These are phyloP conservation scores for Nigrospora oryzae DNA, from an alignment of 2,329 filamentous ascomycete genomes.

Conservation along the genomic window DNA sequence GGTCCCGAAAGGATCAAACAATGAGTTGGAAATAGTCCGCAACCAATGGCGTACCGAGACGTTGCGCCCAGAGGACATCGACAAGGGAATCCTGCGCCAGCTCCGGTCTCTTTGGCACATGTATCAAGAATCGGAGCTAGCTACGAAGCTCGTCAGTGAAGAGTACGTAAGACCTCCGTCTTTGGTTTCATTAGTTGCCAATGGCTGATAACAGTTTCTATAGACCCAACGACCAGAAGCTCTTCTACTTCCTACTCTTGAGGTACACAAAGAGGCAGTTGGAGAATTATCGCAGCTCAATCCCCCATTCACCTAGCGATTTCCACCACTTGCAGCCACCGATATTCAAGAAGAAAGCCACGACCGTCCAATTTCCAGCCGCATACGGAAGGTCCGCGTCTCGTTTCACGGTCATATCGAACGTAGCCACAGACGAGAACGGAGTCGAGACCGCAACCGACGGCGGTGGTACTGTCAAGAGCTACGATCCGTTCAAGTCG, in stretches of 20 bases:
- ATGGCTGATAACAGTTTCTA: constrained; percentile 7
- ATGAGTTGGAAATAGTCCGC: constrained; percentile 44
- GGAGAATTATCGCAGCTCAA: constrained; percentile 75
- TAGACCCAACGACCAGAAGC: constrained; percentile 81
- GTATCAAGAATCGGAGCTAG: constrained; percentile 63
- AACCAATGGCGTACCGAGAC: constrained; percentile 55
- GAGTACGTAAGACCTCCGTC: constrained; percentile 42
- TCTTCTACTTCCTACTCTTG: constrained; percentile 80
- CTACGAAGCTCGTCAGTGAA: constrained; percentile 56
- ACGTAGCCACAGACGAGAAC: constrained; percentile 38
- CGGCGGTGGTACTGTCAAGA: constrained; percentile 40
- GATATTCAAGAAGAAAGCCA: constrained; percentile 50
- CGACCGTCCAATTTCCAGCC: constrained; percentile 49
- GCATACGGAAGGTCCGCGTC: constrained; percentile 45
- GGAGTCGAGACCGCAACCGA: constrained; percentile 24
- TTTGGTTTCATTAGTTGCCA: constrained; percentile 7
- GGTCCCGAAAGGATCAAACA: constrained; percentile 29
- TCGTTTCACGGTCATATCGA: constrained; percentile 58
- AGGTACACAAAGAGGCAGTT: constrained; percentile 77
- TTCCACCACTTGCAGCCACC: constrained; percentile 69
- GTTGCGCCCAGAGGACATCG: constrained; percentile 58
- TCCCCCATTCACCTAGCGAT: constrained; percentile 83
- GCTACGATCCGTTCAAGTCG: constrained; percentile 79
- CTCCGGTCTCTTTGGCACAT: constrained; percentile 88
- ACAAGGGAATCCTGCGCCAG: constrained; percentile 74